Percentiles rank a stretch among this genome's conserved stretches.
phyloP scores from a whole-genome alignment of 805 yeast genomes.

The Kazachstania psychrophila region DNA sequence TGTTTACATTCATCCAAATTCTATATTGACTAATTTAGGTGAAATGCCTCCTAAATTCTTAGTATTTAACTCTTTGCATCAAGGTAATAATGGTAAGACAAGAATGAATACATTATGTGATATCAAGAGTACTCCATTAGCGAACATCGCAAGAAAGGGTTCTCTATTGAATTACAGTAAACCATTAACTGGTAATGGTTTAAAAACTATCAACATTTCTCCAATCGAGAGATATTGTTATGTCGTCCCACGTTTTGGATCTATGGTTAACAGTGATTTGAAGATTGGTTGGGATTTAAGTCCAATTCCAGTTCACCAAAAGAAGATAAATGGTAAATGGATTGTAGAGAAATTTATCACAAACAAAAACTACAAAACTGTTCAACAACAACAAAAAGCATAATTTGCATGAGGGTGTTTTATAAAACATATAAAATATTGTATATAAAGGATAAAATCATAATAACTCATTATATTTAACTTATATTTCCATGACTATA shows the following conservation, averaged over 20 bases:
- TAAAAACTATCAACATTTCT: constrained; percentile 63
- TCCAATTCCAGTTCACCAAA: constrained; percentile 65
- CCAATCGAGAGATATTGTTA: constrained; percentile 73
- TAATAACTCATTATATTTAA: too few relatives aligned
- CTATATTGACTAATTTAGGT: constrained; percentile 53
- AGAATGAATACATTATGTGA: constrained; percentile 74
- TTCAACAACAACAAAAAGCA: constrained; percentile 7
- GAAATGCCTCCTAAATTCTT: constrained; percentile 70
- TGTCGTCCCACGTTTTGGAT: constrained; percentile 86
- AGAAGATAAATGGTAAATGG: constrained; percentile 64
- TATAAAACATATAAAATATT: not conserved
- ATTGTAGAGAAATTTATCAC: constrained; percentile 29
- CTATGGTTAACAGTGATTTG: constrained; percentile 63
- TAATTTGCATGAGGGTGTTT: not conserved
- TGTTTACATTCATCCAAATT: constrained; percentile 74
- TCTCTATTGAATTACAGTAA: constrained; percentile 76
- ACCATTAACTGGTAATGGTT: constrained; percentile 76
- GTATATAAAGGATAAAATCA: too few relatives aligned
- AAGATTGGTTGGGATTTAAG: constrained; percentile 90
- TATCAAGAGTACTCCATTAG: constrained; percentile 61
- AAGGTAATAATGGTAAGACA: constrained; percentile 40
- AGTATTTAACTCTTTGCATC: constrained; percentile 60
- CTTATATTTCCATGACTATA: too few relatives aligned
- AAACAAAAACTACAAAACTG: constrained; percentile 18
- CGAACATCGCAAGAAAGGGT: constrained; percentile 67